phyloP scores from a whole-genome alignment of 306 rosid species.

The Vigna trinervia region DNA sequence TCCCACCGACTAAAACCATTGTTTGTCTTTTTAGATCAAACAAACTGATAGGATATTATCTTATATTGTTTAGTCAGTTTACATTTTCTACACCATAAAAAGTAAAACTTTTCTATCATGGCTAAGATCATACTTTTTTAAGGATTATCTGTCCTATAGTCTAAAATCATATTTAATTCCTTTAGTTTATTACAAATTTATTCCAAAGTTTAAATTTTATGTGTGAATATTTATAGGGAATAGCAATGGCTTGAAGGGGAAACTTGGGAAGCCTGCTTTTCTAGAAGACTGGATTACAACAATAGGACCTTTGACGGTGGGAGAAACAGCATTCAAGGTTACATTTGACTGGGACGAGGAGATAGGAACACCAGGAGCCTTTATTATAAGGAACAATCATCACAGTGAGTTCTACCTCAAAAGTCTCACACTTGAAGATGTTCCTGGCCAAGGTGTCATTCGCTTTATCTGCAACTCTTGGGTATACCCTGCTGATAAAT shows the following conservation, averaged over 20 bases:
- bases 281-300: conserved; percentile 66
- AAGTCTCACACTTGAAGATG: conserved; percentile 67
- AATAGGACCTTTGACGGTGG: conserved; percentile 51
- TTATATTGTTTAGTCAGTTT: neutral
- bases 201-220: neutral
- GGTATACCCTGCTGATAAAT: conserved; percentile 71
- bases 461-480: conserved; percentile 87
- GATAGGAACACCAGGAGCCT: conserved; percentile 75
- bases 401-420: conserved; percentile 70
- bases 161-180: neutral
- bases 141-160: neutral
- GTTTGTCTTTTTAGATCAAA: neutral
- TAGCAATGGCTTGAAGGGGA: conserved; percentile 59
- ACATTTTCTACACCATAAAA: neutral
- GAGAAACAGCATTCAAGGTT: conserved; percentile 60
- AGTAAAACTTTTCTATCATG: neutral
- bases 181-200: neutral
- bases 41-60: neutral
- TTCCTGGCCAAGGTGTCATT: conserved; percentile 69
- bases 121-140: neutral
- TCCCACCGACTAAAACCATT: neutral
- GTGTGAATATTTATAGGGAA: conserved; percentile 49
- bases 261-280: conserved; percentile 63
- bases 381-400: conserved; percentile 69
- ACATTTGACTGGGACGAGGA: conserved; percentile 71